Percentiles rank a stretch among this genome's conserved stretches.
These are phyloP conservation scores for Wickerhamiella australiensis DNA, from an alignment of 805 yeast species.

Conservation along the genomic window DNA sequence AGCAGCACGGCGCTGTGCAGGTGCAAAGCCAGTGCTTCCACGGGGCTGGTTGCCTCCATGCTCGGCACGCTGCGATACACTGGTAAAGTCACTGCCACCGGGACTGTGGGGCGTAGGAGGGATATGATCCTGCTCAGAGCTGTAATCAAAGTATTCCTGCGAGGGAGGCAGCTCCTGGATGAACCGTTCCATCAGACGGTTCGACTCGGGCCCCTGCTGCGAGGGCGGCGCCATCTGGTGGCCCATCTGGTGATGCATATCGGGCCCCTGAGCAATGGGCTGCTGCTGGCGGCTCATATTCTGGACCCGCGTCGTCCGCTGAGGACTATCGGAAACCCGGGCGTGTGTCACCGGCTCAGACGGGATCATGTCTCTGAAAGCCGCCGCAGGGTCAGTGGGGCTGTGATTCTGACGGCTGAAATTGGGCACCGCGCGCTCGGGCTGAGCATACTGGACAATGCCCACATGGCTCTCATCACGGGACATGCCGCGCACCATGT, in stretches of 20 bases:
- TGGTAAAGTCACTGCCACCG: constrained; percentile 7
- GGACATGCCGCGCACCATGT: constrained; percentile 4
- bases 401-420: background rate
- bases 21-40: background rate
- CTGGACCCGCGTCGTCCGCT: background rate
- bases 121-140: constrained; percentile 1
- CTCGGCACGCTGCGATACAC: constrained; percentile 4
- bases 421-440: background rate
- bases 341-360: constrained; percentile 2
- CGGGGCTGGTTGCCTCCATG: background rate
- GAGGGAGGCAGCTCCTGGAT: constrained; percentile 12
- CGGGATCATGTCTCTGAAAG: constrained; percentile 12
- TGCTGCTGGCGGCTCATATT: background rate
- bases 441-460: constrained; percentile 10
- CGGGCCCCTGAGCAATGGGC: background rate
- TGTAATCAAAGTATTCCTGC: constrained; percentile 7
- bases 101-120: constrained; percentile 2
- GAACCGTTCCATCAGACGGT: constrained; percentile 10
- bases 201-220: constrained; percentile 1
- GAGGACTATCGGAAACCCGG: background rate
- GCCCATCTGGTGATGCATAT: background rate
- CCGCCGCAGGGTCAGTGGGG: constrained; percentile 12
- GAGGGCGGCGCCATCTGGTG: background rate
- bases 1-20: constrained; percentile 2
- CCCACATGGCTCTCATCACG: constrained; percentile 12